Conservation (phyloP, 1,139 yeast genomes). For the Zhuliangozyma parablackwelliae region DNA sequence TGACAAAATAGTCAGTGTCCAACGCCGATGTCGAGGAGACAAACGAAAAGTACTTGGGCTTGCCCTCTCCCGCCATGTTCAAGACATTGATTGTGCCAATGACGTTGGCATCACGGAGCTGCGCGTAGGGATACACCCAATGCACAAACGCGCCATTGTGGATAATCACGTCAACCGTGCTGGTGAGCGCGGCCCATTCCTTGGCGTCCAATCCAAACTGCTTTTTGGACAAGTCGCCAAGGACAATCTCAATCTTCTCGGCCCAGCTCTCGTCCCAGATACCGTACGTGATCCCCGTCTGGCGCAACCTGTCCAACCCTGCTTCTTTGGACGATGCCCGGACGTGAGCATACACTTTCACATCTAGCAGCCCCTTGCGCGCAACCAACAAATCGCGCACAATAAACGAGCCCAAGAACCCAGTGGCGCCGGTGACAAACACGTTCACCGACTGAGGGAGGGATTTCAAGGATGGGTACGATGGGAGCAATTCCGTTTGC, state of each 20-base stretch:
- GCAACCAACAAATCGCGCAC: conserved; percentile 65
- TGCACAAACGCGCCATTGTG: conserved; percentile 98
- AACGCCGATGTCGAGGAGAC: conserved; percentile 94
- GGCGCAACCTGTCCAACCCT: conserved; percentile 72
- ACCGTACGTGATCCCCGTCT: conserved; percentile 82
- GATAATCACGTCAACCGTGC: conserved; percentile 71
- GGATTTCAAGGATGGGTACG: conserved; percentile 26
- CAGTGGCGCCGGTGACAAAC: conserved; percentile 93
- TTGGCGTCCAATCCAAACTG: conserved; percentile 64
- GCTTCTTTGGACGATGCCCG: conserved; percentile 68
- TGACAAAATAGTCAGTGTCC: conserved; percentile 77
- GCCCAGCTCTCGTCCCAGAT: conserved; percentile 70
- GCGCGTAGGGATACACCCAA: conserved; percentile 95
- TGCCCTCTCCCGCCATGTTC: conserved; percentile 75
- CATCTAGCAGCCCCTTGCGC: conserved; percentile 28
- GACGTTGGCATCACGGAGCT: conserved; percentile 90
- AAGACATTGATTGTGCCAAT: conserved; percentile 81
- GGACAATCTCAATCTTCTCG: conserved; percentile 58
- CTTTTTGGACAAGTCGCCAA: conserved; percentile 74
- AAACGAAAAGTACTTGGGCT: conserved; percentile 80
- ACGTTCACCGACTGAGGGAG: conserved; percentile 49
- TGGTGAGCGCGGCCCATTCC: conserved; percentile 55
- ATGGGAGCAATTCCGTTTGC: conserved; percentile 37
- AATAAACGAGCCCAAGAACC: conserved; percentile 90
- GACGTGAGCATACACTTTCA: conserved; percentile 80